Percentiles rank a stretch among this genome's conserved stretches.
Evolutionary conservation across 306 rosid species (phyloP).

Genomic region (Hylodesmum podocarpum): DNA sequence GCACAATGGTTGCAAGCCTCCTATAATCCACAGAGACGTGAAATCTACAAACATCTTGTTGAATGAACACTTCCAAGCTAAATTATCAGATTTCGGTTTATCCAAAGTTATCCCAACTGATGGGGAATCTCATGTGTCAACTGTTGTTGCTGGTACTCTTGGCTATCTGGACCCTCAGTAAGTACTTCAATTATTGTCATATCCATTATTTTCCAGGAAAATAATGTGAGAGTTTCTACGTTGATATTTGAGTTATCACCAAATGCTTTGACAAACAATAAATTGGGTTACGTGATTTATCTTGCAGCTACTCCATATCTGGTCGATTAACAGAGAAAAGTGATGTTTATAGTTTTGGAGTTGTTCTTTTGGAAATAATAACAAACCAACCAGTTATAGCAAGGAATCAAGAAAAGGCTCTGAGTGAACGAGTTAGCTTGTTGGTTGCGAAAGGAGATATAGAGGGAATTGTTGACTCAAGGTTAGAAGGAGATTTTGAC

Average conservation of each 20-base stretch:
- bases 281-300: neutral
- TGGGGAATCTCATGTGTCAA: constrained; percentile 28
- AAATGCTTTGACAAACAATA: neutral
- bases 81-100: constrained; percentile 48
- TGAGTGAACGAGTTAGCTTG: constrained; percentile 40
- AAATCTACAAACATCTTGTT: constrained; percentile 50
- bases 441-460: constrained; percentile 38
- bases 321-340: constrained; percentile 49
- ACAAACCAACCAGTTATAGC: constrained; percentile 35
- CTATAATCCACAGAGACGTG: constrained; percentile 47
- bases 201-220: neutral
- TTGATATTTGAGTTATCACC: neutral
- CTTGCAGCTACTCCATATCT: constrained; percentile 35
- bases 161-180: constrained; percentile 48
- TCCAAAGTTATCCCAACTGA: constrained; percentile 37
- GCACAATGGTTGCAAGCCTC: constrained; percentile 41
- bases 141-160: constrained; percentile 43
- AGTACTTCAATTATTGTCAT: neutral
- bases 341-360: constrained; percentile 62
- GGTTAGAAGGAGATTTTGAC: constrained; percentile 27
- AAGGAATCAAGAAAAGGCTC: constrained; percentile 19
- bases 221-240: no score
- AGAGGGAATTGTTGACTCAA: constrained; percentile 37
- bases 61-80: constrained; percentile 41
- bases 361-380: constrained; percentile 49